These are phyloP conservation scores for Wilhelminamyces savonicus DNA, from an alignment of 805 yeast species.

Conservation along the genomic window DNA sequence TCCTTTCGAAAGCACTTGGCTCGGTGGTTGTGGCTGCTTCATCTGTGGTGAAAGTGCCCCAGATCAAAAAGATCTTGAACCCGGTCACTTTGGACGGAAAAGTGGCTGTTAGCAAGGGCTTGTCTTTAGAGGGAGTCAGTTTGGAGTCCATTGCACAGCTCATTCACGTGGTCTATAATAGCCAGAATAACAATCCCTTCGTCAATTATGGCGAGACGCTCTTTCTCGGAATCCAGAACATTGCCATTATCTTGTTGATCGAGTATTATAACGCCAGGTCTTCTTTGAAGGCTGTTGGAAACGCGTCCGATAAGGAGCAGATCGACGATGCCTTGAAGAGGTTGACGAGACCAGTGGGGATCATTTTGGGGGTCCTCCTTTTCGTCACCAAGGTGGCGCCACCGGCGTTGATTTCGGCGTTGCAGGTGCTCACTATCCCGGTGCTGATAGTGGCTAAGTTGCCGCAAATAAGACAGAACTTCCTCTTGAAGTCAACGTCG, in stretches of 20 bases:
- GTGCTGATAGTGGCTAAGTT: slow-evolving; percentile 29
- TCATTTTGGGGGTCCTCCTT: slow-evolving; percentile 19
- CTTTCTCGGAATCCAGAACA: slow-evolving; percentile 33
- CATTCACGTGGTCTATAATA: slow-evolving; percentile 34
- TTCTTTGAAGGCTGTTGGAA: slow-evolving; percentile 8
- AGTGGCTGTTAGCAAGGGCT: slow-evolving; percentile 28
- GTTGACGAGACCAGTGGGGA: slow-evolving; percentile 19
- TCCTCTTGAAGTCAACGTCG: slow-evolving; percentile 25
- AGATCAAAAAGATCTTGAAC: slow-evolving; percentile 27
- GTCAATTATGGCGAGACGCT: slow-evolving; percentile 36
- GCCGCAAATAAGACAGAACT: slow-evolving; percentile 34
- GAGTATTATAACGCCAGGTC: slow-evolving; percentile 25
- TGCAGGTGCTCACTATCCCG: slow-evolving; percentile 35
- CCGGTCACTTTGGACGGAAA: slow-evolving; percentile 19
- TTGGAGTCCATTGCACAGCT: slow-evolving; percentile 32
- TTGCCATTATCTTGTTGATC: slow-evolving; percentile 27
- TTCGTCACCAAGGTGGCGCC: slow-evolving; percentile 29
- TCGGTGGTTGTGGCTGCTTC: slow-evolving; percentile 31
- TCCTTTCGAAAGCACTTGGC: slow-evolving; percentile 26
- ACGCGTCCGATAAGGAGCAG: slow-evolving; percentile 8
- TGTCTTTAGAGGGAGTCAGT: slow-evolving; percentile 28
- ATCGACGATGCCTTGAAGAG: slow-evolving; percentile 6
- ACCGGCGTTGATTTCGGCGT: slow-evolving; percentile 14
- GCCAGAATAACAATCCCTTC: slow-evolving; percentile 27
- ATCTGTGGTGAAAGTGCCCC: slow-evolving; percentile 35